phyloP scores from a whole-genome alignment of 441 rosid species.

The Eruca vesicaria region DNA sequence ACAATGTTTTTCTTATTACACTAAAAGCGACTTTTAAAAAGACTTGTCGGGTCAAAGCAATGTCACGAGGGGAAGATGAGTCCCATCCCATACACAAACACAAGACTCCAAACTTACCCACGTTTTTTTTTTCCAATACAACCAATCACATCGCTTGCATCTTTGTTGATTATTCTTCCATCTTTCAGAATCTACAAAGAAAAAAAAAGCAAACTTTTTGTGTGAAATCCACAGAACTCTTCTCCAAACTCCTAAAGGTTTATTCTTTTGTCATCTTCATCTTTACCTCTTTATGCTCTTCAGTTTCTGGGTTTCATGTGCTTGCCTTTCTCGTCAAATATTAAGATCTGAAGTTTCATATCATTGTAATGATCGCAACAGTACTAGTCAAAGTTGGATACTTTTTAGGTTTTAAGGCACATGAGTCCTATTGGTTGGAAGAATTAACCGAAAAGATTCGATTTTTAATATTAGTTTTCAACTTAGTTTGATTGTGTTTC shows the following conservation, averaged over 20 bases:
- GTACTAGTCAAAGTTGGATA: neutral
- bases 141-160: slow-evolving; percentile 29
- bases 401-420: neutral
- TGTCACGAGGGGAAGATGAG: slow-evolving; percentile 25
- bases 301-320: neutral
- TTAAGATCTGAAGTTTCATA: slow-evolving; percentile 20
- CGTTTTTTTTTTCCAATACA: neutral
- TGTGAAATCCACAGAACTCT: neutral
- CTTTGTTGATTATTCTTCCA: too few species aligned
- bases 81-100: slow-evolving; percentile 7
- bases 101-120: slow-evolving; percentile 17
- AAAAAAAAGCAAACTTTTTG: neutral
- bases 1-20: neutral
- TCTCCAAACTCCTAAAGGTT: slow-evolving; percentile 23
- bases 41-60: neutral
- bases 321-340: neutral
- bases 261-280: neutral
- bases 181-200: slow-evolving; percentile 13
- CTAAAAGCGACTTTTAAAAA: neutral
- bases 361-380: slow-evolving; percentile 12
- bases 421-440: neutral
- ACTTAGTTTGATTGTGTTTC: slow-evolving; percentile 12
- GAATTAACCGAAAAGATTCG: slow-evolving; percentile 6
- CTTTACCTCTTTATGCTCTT: slow-evolving; percentile 13
- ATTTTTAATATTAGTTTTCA: slow-evolving; percentile 3